These are phyloP conservation scores for Ganoderma lucidum DNA, from an alignment of 1,284 basidiomycete species.

Conservation along the genomic window DNA sequence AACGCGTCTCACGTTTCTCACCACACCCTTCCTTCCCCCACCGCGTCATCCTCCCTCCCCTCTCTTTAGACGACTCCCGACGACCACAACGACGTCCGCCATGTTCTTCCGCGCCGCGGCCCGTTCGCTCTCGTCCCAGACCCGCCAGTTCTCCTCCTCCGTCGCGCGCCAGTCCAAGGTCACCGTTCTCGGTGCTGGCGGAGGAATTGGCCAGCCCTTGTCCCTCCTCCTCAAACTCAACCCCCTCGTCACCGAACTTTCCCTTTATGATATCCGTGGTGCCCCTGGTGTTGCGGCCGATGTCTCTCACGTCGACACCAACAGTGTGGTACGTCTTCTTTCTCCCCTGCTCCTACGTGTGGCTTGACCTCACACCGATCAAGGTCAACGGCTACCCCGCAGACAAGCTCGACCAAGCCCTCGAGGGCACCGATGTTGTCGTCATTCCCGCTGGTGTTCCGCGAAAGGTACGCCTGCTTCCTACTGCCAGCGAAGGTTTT, in stretches of 20 bases:
- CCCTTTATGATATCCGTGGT: conserved; percentile 91
- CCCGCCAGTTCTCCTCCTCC: conserved; percentile 84
- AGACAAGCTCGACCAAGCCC: conserved; percentile 87
- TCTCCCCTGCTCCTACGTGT: conserved; percentile 8
- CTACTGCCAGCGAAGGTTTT: conserved; percentile 13
- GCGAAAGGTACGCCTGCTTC: conserved; percentile 74
- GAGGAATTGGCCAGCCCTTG: conserved; percentile 93
- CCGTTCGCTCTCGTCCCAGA: conserved; percentile 53
- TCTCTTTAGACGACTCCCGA: conserved; percentile 19
- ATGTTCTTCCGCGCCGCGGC: conserved; percentile 68
- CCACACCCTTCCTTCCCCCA: conserved; percentile 22
- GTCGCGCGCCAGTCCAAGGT: conserved; percentile 80
- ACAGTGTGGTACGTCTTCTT: conserved; percentile 70
- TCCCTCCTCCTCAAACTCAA: conserved; percentile 90
- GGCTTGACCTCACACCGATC: conserved; percentile 23
- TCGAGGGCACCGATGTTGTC: conserved; percentile 89
- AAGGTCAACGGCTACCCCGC: conserved; percentile 85
- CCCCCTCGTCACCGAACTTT: conserved; percentile 80
- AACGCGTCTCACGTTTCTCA: neutral
- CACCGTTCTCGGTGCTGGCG: conserved; percentile 90
- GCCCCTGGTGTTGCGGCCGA: conserved; percentile 94
- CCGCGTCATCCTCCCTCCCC: conserved; percentile 16
- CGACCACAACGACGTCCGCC: conserved; percentile 26
- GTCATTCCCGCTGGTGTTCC: conserved; percentile 99
- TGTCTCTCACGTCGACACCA: conserved; percentile 93